A percentile compares a stretch with the other conserved stretches of the same genome.
These are phyloP conservation scores for Pilasporangium apinafurcum DNA, from an alignment of 352 stramenopile species.

Conservation along the genomic window DNA sequence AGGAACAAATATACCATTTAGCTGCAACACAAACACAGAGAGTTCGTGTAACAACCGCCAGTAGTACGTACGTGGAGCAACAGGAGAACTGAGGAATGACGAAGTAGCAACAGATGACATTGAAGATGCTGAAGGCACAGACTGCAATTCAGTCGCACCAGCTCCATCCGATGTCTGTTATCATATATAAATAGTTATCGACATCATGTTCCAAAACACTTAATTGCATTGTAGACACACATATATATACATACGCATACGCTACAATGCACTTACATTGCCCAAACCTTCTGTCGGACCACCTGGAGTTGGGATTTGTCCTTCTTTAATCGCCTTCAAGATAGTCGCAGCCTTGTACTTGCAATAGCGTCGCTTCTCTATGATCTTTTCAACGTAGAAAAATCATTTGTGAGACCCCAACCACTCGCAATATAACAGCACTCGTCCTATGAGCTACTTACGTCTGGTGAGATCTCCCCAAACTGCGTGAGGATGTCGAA, in stretches of 20 bases:
- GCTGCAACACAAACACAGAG: not conserved
- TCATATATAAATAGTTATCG: not conserved
- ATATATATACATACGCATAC: no score
- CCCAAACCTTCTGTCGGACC: conserved; percentile 50
- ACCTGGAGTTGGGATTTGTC: conserved; percentile 72
- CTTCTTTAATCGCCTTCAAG: conserved; percentile 94
- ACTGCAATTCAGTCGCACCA: conserved; percentile 5
- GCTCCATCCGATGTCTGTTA: not conserved
- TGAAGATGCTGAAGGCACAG: conserved; percentile 5
- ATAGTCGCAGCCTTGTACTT: conserved; percentile 96
- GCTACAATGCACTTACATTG: conserved; percentile 18
- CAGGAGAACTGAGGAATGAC: not conserved
- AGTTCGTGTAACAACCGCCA: not conserved
- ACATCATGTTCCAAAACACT: not conserved
- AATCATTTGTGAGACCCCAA: not conserved
- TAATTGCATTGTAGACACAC: no score
- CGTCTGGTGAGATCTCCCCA: conserved; percentile 75
- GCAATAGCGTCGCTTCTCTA: conserved; percentile 90
- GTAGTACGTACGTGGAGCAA: not conserved
- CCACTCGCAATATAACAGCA: not conserved
- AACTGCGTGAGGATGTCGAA: conserved; percentile 97
- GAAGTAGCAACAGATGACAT: conserved; percentile 1
- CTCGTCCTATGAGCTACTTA: conserved; percentile 14
- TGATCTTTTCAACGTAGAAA: conserved; percentile 26
- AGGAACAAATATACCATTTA: not conserved